A percentile compares a stretch with the other conserved stretches of the same genome.
phyloP scores from a whole-genome alignment of 2,329 filamentous ascomycete species.

The Aspergillus sp. region DNA sequence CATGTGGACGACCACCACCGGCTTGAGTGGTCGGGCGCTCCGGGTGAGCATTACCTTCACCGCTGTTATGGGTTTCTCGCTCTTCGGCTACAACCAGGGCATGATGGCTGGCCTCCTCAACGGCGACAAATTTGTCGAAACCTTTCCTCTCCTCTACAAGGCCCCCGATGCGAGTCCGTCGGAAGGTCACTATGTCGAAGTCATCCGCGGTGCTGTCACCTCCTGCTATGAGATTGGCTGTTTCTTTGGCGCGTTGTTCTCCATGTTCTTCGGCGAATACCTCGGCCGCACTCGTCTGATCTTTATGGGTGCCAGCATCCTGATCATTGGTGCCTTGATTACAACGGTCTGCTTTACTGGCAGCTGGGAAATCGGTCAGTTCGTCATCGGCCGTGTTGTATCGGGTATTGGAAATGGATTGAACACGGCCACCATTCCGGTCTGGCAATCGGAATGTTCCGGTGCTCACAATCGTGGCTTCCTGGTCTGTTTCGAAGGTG shows the following conservation, averaged over 20 bases:
- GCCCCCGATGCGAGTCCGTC: conserved; percentile 25
- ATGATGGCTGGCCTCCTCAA: conserved; percentile 28
- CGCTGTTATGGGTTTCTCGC: conserved; percentile 45
- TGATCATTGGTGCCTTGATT: conserved; percentile 29
- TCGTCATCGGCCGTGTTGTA: conserved; percentile 33
- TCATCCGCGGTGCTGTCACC: conserved; percentile 48
- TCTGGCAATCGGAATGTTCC: conserved; percentile 36
- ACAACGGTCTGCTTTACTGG: conserved; percentile 15
- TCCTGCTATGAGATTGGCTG: conserved; percentile 50
- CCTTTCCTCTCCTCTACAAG: conserved; percentile 14
- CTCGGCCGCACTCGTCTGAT: conserved; percentile 39
- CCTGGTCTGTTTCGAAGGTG: conserved; percentile 30
- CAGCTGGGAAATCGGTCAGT: conserved; percentile 32
- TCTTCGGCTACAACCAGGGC: conserved; percentile 38
- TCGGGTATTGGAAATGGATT: conserved; percentile 35
- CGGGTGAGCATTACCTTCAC: conserved; percentile 16
- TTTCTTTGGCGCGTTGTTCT: conserved; percentile 29
- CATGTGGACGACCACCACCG: conserved; percentile 18
- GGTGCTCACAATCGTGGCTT: conserved; percentile 28
- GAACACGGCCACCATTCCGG: conserved; percentile 36
- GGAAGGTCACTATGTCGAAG: conserved; percentile 23
- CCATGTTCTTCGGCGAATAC: conserved; percentile 21
- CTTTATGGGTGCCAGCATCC: conserved; percentile 51
- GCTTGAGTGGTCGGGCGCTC: conserved; percentile 13
- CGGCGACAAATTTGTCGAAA: conserved; percentile 19